Percentiles rank a stretch among this genome's conserved stretches.
Conservation (phyloP, 768 basidiomycete species). For the Asterophora lycoperdoides region DNA sequence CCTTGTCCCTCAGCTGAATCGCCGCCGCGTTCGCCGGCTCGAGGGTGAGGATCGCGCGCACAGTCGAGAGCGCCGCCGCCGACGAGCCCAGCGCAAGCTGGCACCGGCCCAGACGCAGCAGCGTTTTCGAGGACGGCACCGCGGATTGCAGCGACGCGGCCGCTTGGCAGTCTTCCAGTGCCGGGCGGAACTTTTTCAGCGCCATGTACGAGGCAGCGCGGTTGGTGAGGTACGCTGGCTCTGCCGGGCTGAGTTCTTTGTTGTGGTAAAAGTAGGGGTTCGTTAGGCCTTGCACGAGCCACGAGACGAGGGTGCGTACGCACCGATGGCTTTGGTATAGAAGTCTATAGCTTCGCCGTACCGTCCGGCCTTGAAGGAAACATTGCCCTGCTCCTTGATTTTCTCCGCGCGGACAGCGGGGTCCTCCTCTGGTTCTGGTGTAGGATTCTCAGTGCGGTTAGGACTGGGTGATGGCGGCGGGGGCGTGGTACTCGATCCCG, state of each 20-base stretch:
- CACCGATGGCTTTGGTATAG: conserved; percentile 75
- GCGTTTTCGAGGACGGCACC: conserved; percentile 66
- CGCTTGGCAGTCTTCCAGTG: conserved; percentile 75
- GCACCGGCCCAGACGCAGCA: conserved; percentile 78
- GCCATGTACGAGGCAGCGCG: conserved; percentile 85
- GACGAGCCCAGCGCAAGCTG: conserved; percentile 76
- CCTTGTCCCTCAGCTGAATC: conserved; percentile 55
- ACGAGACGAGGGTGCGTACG: background rate
- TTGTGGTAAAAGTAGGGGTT: background rate
- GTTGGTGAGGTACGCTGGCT: conserved; percentile 80
- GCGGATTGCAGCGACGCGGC: conserved; percentile 63
- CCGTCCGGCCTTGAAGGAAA: conserved; percentile 60
- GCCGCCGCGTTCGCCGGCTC: conserved; percentile 63
- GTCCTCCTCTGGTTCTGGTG: conserved; percentile 33
- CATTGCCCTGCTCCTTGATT: conserved; percentile 72
- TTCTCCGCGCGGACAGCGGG: conserved; percentile 50
- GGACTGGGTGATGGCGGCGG: conserved; percentile 14
- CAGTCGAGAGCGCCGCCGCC: conserved; percentile 59
- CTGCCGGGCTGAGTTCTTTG: conserved; percentile 59
- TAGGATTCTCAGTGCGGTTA: conserved; percentile 6
- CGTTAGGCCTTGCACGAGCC: background rate
- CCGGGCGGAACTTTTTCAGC: conserved; percentile 68
- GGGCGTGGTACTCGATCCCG: conserved; percentile 15
- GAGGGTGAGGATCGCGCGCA: conserved; percentile 54
- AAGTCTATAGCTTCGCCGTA: conserved; percentile 68